Base-by-base conservation (phyloP, 2,329 filamentous ascomycete genomes). In the Endoconidiophora polonica region DNA sequence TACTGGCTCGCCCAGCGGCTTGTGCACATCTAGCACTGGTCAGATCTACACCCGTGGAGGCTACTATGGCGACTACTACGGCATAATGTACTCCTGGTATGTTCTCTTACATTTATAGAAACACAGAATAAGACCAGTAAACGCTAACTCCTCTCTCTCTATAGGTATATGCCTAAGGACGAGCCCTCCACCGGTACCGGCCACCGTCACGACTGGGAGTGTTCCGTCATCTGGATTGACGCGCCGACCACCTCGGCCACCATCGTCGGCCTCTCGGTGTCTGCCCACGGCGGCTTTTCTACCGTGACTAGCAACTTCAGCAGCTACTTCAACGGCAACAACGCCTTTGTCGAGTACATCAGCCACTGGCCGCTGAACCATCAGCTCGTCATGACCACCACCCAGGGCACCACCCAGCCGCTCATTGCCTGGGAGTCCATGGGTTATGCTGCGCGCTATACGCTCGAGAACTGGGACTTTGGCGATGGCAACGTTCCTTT, bases 371-470 rank as follows among this genome's bases (percentile, higher is more conserved):
- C 59, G 2, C 42, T 60, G 18, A 39, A 50, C 56, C 66, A 69
- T 54, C 58, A 63, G 44, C 56, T 65, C 46, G 57, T 59, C 24
- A 61, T 68, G 40, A 66, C 66, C 3, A 57, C 47, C 10, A 61
- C 57, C 1, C 55, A 58, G n/a, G 68, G 66, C 9, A 61, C 61
- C 2, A 57, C 57, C 14, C 63, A 67, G 54, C 63, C 63, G 1
- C 53, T 71, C 24, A 59, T 68, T 49, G 65, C 66, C 4, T 71
- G 68, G 66, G 68, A 71, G 55, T 59, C 54, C 7, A 58, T 70
- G 54, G 56, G 63, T 1, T 49, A 58, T 2, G 61, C 57, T 10
- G 62, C 64, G 7, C 58, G 60, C 39, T 60, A 55, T 14, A 67
- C 65, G 0, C 58, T 71, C 5, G 54, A 56, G 41, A 60, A 61